Evolutionary conservation across 768 basidiomycete genomes (phyloP), one percentile per base, ranked within the genome.

Genomic region (Tylopilus plumbeoviolaceoides): DNA sequence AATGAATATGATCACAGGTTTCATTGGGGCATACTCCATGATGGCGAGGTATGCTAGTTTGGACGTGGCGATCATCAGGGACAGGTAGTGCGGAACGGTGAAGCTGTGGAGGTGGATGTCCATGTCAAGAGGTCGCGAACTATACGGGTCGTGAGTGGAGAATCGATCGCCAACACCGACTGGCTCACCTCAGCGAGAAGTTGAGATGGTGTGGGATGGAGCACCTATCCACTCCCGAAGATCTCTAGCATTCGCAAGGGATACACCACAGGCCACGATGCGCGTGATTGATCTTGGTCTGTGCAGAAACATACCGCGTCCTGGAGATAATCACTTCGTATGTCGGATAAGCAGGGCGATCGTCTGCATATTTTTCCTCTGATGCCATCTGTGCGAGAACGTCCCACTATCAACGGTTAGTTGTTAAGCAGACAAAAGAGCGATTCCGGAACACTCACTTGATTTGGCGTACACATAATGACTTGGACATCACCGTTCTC

Each of bases 141-240:
- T 92, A 58, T n/a, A 70, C 15, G 15, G 50, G 20, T 38, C 5
- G 10, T 63, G 7, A 58, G 45, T 20, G 21, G 39, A 62, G 21
- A 64, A 48, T 39, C 12, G n/a, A 44, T 4, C 17, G 20, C 8
- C 14, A 4, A 14, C 15, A 14, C 31, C 9, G 21, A 51, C 8
- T 33, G 3, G 56, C 75, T 47, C 66, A 89, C 85, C 89, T 89
- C 0, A 94, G 94, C 0, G 94, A 87, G 70, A 99, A 97, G 73
- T 98, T 99, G 84, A 99, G 59, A 97, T 90, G 2, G 89, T 89
- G 65, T 97, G 94, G 4, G 89, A 85, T 1, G 88, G 87, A 0
- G 89, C 93, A 31, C 94, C 95, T 70, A 99, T 91, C 97, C 97
- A 99, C 63, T 98, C 94, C 23, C 95, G 94, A 0, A 99, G 76